A percentile compares a stretch with the other conserved stretches of the same genome.
Conservation (phyloP, 257 asterid species). For the Euphrasia confusa region DNA sequence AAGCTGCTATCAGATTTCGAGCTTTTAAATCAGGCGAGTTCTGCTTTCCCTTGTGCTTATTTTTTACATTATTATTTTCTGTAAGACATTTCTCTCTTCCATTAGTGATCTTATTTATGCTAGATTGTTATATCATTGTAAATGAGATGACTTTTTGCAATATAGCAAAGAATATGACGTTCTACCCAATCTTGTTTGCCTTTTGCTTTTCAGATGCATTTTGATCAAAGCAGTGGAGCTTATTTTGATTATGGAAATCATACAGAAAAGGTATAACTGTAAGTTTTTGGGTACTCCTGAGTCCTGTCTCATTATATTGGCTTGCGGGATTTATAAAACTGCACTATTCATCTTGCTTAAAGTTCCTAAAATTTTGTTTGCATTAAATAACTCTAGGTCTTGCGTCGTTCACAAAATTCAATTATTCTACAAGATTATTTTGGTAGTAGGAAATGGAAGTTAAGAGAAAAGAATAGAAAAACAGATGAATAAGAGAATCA, state of each 20-base stretch:
- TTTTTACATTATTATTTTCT: not conserved
- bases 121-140: slow-evolving; percentile 12
- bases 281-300: slow-evolving; percentile 14
- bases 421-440: not conserved
- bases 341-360: slow-evolving; percentile 17
- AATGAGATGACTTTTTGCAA: slow-evolving; percentile 15
- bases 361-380: slow-evolving; percentile 8
- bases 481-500: not conserved
- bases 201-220: slow-evolving; percentile 65
- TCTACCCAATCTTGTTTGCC: slow-evolving; percentile 20
- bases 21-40: slow-evolving; percentile 70
- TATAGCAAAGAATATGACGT: slow-evolving; percentile 18
- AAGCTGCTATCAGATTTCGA: slow-evolving; percentile 82
- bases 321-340: not conserved
- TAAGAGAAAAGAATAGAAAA: not conserved
- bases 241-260: slow-evolving; percentile 96
- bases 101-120: not conserved
- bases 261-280: slow-evolving; percentile 68
- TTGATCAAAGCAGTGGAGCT: slow-evolving; percentile 60
- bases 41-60: slow-evolving; percentile 11
- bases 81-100: slow-evolving; percentile 6
- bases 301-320: slow-evolving; percentile 9
- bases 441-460: not conserved
- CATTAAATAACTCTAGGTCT: not conserved
- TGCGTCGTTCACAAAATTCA: not conserved